phyloP scores from a whole-genome alignment of 495 filamentous ascomycete species.

The Xanthoparmelia taractica region DNA sequence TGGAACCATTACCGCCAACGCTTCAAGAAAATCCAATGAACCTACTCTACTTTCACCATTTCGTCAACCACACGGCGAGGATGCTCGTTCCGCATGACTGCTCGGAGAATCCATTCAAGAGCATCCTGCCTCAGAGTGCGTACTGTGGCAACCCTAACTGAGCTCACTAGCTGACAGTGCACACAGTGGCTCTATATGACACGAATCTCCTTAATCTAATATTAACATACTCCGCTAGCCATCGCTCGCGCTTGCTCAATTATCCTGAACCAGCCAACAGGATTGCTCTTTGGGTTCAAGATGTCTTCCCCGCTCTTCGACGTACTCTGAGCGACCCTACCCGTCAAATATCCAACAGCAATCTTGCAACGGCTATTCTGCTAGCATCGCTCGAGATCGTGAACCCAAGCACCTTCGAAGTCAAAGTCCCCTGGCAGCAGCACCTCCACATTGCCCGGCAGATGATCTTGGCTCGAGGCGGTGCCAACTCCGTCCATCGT shows the following conservation, averaged over 20 bases:
- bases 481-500: constrained; percentile 47
- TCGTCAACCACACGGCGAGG: constrained; percentile 68
- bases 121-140: constrained; percentile 61
- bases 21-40: constrained; percentile 72
- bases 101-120: constrained; percentile 64
- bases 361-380: constrained; percentile 80
- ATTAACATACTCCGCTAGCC: constrained; percentile 74
- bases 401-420: constrained; percentile 65
- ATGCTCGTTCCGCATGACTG: constrained; percentile 73
- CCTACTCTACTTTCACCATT: constrained; percentile 69
- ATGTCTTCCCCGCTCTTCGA: constrained; percentile 68
- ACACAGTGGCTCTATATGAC: constrained; percentile 56
- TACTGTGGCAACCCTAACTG: constrained; percentile 14
- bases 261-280: constrained; percentile 59
- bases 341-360: constrained; percentile 57
- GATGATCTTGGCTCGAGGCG: constrained; percentile 63
- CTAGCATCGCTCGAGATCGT: constrained; percentile 79
- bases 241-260: constrained; percentile 59
- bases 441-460: constrained; percentile 70
- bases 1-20: constrained; percentile 60
- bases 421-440: constrained; percentile 58
- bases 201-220: constrained; percentile 66
- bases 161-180: constrained; percentile 1
- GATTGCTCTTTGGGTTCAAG: constrained; percentile 70
- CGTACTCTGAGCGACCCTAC: constrained; percentile 56